A percentile compares a stretch with the other conserved stretches of the same genome.
phyloP scores from a whole-genome alignment of 768 basidiomycete genomes.

The Suillus weaverae region DNA sequence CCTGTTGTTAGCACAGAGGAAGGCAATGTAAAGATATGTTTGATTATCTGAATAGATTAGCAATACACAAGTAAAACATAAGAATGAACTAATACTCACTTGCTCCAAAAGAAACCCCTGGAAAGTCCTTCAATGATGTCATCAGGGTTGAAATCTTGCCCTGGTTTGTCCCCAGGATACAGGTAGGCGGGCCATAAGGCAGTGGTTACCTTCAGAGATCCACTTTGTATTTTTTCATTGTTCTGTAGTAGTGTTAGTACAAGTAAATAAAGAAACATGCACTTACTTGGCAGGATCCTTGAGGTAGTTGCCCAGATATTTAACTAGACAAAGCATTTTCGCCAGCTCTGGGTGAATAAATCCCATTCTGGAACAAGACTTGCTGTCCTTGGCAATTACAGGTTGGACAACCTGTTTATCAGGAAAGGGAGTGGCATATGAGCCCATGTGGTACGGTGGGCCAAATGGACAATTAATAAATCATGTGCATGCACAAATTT shows the following conservation, averaged over 20 bases:
- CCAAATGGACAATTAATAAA: constrained; percentile 16
- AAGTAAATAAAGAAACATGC: not conserved
- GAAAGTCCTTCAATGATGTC: no score
- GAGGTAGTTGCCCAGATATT: not conserved
- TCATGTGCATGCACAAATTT: constrained; percentile 23
- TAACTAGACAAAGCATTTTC: not conserved
- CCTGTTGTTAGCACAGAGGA: no score
- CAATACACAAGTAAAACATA: no score
- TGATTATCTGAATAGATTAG: no score
- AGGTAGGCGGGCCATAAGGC: no score
- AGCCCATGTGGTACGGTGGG: not conserved
- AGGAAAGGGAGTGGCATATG: not conserved
- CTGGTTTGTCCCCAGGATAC: no score
- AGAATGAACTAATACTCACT: not conserved
- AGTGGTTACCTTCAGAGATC: no score
- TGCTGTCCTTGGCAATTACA: not conserved
- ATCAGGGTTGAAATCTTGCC: no score
- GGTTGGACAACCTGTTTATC: not conserved
- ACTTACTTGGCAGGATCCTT: not conserved
- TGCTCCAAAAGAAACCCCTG: no score
- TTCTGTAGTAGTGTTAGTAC: not conserved
- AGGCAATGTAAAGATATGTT: no score
- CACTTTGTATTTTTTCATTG: not conserved
- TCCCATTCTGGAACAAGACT: not conserved
- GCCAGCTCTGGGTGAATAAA: constrained; percentile 9